A percentile compares a stretch with the other conserved stretches of the same genome.
Evolutionary conservation across 345 rosid species (phyloP).

Genomic region (Eutrema yunnanense): DNA sequence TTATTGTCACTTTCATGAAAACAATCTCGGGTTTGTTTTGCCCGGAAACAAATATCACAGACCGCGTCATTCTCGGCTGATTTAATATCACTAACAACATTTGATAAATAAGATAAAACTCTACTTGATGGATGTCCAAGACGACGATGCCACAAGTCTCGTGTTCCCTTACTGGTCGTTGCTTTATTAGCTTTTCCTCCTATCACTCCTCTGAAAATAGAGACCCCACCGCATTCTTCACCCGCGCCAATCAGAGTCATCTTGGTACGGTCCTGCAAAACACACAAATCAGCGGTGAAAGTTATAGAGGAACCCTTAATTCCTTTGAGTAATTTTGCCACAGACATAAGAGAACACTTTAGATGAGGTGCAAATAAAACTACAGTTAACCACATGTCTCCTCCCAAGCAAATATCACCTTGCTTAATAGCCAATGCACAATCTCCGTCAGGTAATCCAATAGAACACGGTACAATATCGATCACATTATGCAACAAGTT

Average conservation of each 20-base stretch:
- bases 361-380: neutral
- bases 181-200: neutral
- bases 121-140: neutral
- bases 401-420: neutral
- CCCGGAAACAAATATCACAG: neutral
- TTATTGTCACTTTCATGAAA: neutral
- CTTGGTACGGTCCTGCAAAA: neutral
- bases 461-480: neutral
- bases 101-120: neutral
- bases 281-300: neutral
- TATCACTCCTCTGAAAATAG: neutral
- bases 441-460: neutral
- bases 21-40: neutral
- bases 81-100: neutral
- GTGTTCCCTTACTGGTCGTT: neutral
- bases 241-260: neutral
- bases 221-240: neutral
- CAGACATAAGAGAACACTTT: neutral
- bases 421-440: neutral
- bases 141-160: neutral
- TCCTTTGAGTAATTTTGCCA: neutral
- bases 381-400: neutral
- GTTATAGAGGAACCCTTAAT: neutral
- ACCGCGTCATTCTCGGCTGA: too few species aligned
- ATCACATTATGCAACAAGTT: neutral